phyloP scores from a whole-genome alignment of 306 rosid genomes.

The Herpetospermum pedunculosum region DNA sequence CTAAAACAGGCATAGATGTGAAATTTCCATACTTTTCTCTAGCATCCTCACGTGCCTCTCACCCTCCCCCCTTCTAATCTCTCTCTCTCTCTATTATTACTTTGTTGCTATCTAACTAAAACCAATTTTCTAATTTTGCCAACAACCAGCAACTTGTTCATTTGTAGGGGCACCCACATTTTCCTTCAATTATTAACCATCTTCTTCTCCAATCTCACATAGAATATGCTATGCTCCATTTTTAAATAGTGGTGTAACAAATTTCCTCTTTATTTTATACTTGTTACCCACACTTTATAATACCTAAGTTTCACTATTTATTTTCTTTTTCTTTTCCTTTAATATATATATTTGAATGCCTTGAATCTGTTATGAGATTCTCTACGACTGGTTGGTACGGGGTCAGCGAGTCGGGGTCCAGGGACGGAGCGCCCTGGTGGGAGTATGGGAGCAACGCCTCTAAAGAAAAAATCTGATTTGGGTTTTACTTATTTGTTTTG shows the following conservation, averaged over 20 bases:
- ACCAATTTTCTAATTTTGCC: constrained; percentile 12
- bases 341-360: not conserved
- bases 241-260: too few relatives aligned
- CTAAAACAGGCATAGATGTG: constrained; percentile 31
- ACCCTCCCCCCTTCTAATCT: not conserved
- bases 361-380: too few relatives aligned
- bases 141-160: constrained; percentile 25
- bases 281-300: not conserved
- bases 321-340: not conserved
- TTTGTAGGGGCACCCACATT: constrained; percentile 5
- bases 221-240: too few relatives aligned
- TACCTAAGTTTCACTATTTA: not conserved
- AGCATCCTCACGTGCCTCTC: constrained; percentile 56
- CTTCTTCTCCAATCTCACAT: too few relatives aligned
- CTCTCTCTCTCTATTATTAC: constrained; percentile 2
- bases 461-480: too few relatives aligned
- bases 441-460: too few relatives aligned
- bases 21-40: constrained; percentile 27
- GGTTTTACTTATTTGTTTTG: too few relatives aligned
- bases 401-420: too few relatives aligned
- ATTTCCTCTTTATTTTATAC: too few relatives aligned
- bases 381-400: too few relatives aligned
- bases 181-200: too few relatives aligned
- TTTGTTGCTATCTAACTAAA: constrained; percentile 9
- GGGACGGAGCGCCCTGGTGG: too few relatives aligned